Evolutionary conservation across 1,139 yeast species (phyloP).

Genomic region (Yamadazyma kanchanaburiensis): DNA sequence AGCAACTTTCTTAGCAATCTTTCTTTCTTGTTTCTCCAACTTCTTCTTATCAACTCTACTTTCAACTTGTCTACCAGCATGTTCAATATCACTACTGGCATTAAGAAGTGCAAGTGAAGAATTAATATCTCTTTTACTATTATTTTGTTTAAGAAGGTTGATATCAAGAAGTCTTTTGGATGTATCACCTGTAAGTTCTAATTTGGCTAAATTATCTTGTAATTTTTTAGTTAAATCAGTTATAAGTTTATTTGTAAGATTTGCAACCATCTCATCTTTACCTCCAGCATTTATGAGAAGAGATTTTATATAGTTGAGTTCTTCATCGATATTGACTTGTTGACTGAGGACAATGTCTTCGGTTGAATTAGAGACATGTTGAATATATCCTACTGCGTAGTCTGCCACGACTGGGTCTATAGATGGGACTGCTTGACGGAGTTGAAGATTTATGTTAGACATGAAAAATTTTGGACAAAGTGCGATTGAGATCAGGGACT

Average conservation of each 20-base stretch:
- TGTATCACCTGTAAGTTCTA: constrained; percentile 70
- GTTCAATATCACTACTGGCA: constrained; percentile 81
- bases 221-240: constrained; percentile 54
- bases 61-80: constrained; percentile 88
- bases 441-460: constrained; percentile 60
- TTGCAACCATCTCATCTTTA: constrained; percentile 46
- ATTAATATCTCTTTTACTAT: constrained; percentile 69
- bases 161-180: constrained; percentile 77
- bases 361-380: constrained; percentile 70
- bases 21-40: constrained; percentile 93
- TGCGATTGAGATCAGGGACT: constrained; percentile 3
- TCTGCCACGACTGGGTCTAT: constrained; percentile 89
- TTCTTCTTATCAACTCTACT: constrained; percentile 94
- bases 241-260: constrained; percentile 42
- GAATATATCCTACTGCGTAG: constrained; percentile 86
- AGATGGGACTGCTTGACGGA: constrained; percentile 86
- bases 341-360: constrained; percentile 81
- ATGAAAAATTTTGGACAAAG: too few relatives aligned
- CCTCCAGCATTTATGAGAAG: constrained; percentile 84
- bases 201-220: constrained; percentile 66
- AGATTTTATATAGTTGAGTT: constrained; percentile 61
- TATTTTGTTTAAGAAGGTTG: constrained; percentile 54
- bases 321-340: constrained; percentile 61
- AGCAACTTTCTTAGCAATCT: constrained; percentile 94
- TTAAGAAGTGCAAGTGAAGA: constrained; percentile 69